A percentile compares a stretch with the other conserved stretches of the same genome.
These are phyloP conservation scores for Nephelium lappaceum DNA, from an alignment of 345 rosid genomes.

Conservation along the genomic window DNA sequence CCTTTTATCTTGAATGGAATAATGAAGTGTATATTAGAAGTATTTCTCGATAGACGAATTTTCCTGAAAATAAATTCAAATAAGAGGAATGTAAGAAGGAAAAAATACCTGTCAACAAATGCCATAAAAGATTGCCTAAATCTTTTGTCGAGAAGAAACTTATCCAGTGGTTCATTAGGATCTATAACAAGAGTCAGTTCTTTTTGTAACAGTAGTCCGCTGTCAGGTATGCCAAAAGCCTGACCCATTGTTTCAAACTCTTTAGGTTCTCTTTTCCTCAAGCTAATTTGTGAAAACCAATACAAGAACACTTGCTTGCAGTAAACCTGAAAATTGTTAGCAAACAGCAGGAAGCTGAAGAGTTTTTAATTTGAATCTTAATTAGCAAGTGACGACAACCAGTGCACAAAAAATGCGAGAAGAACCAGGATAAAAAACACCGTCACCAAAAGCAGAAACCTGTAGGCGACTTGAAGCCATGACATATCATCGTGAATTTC, in stretches of 20 bases:
- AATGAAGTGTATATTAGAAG: too few relatives aligned
- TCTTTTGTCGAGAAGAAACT: constrained; percentile 75
- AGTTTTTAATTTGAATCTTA: not conserved
- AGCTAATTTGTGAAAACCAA: constrained; percentile 77
- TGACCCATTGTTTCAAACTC: constrained; percentile 76
- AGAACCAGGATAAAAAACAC: constrained; percentile 39
- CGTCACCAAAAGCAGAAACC: constrained; percentile 72
- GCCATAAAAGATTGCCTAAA: constrained; percentile 88
- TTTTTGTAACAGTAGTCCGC: constrained; percentile 61
- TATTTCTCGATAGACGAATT: not conserved
- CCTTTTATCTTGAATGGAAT: not conserved
- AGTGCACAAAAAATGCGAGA: not conserved
- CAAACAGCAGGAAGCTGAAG: constrained; percentile 26
- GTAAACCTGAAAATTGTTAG: constrained; percentile 36
- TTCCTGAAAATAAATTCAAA: not conserved
- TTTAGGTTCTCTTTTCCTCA: constrained; percentile 63
- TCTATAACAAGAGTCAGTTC: constrained; percentile 50
- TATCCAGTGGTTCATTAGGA: constrained; percentile 76
- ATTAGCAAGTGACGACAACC: constrained; percentile 9
- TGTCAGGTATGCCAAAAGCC: constrained; percentile 90
- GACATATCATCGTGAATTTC: constrained; percentile 57
- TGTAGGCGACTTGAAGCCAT: constrained; percentile 84
- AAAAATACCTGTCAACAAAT: constrained; percentile 81
- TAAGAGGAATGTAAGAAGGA: constrained; percentile 7
- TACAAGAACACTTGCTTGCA: constrained; percentile 72